Conservation (phyloP, 148 eudicot species). For the Diospyros lotus region DNA sequence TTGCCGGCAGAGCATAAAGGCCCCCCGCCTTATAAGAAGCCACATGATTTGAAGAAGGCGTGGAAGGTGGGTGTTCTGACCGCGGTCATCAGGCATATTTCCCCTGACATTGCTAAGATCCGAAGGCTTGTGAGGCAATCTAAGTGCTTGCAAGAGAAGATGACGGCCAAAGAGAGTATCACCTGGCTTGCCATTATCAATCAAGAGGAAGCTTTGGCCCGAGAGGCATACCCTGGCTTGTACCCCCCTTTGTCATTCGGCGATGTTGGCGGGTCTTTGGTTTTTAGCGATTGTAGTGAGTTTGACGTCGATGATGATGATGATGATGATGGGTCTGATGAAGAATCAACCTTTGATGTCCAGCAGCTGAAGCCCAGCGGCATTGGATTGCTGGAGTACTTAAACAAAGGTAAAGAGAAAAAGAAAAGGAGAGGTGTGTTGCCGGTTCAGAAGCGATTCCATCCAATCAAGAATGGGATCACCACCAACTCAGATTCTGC, state of each 20-base stretch:
- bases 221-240: slow-evolving; percentile 50
- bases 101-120: slow-evolving; percentile 62
- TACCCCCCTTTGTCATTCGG: slow-evolving; percentile 38
- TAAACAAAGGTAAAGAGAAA: slow-evolving; percentile 26
- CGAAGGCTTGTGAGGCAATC: slow-evolving; percentile 63
- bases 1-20: slow-evolving; percentile 35
- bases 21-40: slow-evolving; percentile 70
- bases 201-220: slow-evolving; percentile 57
- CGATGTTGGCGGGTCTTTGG: slow-evolving; percentile 32
- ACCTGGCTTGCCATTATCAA: slow-evolving; percentile 61
- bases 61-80: slow-evolving; percentile 74
- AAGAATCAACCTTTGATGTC: slow-evolving; percentile 29
- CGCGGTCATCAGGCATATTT: slow-evolving; percentile 69
- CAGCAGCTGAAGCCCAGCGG: slow-evolving; percentile 42
- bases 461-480: slow-evolving; percentile 34
- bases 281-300: slow-evolving; percentile 38
- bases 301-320: slow-evolving; percentile 30
- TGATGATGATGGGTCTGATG: slow-evolving; percentile 49
- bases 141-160: slow-evolving; percentile 73
- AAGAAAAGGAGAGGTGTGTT: slow-evolving; percentile 3
- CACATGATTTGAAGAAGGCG: slow-evolving; percentile 71
- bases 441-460: slow-evolving; percentile 14
- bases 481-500: slow-evolving; percentile 34
- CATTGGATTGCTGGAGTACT: slow-evolving; percentile 13
- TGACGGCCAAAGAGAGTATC: slow-evolving; percentile 75